Conservation (phyloP, 1,139 yeast species). For the Suhomyces yuchorum region DNA sequence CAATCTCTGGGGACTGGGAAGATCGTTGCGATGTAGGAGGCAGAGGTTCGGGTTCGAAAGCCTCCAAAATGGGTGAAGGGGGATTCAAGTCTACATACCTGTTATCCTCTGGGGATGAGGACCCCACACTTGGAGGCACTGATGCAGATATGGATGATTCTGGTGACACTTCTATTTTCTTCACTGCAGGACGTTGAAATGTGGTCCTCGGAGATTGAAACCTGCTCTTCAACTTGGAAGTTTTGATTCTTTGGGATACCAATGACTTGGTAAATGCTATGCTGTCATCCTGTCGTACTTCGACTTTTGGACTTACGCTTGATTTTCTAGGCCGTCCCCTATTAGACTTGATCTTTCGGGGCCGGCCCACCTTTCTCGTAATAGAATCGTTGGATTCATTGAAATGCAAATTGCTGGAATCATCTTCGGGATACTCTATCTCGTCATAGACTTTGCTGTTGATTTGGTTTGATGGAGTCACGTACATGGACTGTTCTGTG, state of each 20-base stretch:
- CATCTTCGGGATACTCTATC: constrained; percentile 6
- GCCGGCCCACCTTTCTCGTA: constrained; percentile 8
- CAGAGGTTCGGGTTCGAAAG: neutral
- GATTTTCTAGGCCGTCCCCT: constrained; percentile 17
- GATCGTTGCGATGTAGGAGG: neutral
- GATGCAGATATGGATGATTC: neutral
- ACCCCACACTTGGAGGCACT: neutral
- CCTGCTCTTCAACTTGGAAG: constrained; percentile 7
- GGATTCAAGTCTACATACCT: neutral
- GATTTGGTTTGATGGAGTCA: constrained; percentile 10
- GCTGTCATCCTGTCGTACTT: constrained; percentile 14
- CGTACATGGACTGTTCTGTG: constrained; percentile 2
- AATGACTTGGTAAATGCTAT: constrained; percentile 17
- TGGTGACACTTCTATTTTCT: neutral
- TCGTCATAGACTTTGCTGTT: constrained; percentile 8
- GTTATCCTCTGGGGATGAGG: neutral
- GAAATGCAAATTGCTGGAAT: neutral
- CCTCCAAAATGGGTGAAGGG: constrained; percentile 1
- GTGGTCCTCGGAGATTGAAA: constrained; percentile 3
- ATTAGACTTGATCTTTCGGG: constrained; percentile 14
- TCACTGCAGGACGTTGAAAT: neutral
- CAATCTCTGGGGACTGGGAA: neutral
- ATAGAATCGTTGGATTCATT: neutral
- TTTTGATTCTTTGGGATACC: constrained; percentile 12
- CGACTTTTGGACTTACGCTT: constrained; percentile 8